These are phyloP conservation scores for Cryptosporidium xiaoi DNA, from an alignment of 169 alveolate genomes.

Conservation along the genomic window DNA sequence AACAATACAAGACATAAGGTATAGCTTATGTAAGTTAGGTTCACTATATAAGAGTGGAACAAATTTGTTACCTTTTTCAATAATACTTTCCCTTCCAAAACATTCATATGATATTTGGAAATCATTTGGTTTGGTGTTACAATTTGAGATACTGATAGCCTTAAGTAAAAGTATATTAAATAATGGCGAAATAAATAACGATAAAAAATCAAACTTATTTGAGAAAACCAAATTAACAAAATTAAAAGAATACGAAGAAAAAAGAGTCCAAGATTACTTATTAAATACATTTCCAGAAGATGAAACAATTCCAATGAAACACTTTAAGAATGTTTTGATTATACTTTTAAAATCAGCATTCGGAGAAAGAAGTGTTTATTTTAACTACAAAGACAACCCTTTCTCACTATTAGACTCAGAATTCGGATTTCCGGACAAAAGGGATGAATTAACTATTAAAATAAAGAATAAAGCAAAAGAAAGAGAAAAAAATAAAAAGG, in stretches of 20 bases:
- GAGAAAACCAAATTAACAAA: conserved; percentile 1
- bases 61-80: conserved; percentile 19
- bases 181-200: conserved; percentile 4
- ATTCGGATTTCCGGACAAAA: background rate
- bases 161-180: conserved; percentile 22
- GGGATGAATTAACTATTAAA: background rate
- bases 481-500: background rate
- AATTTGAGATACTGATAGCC: conserved; percentile 47
- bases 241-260: background rate
- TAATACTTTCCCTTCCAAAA: conserved; percentile 39
- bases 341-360: conserved; percentile 5
- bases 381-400: background rate
- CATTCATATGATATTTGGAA: conserved; percentile 66
- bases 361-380: background rate
- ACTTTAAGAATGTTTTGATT: conserved; percentile 11
- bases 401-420: background rate
- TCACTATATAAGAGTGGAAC: conserved; percentile 25
- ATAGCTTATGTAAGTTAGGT: conserved; percentile 47
- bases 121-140: conserved; percentile 27
- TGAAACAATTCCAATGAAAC: conserved; percentile 21
- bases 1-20: conserved; percentile 54
- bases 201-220: conserved; percentile 4
- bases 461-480: background rate
- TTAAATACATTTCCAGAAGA: conserved; percentile 21
- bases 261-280: conserved; percentile 17